These are phyloP conservation scores for Penicillium manginii DNA, from an alignment of 495 filamentous ascomycete genomes.

Conservation along the genomic window DNA sequence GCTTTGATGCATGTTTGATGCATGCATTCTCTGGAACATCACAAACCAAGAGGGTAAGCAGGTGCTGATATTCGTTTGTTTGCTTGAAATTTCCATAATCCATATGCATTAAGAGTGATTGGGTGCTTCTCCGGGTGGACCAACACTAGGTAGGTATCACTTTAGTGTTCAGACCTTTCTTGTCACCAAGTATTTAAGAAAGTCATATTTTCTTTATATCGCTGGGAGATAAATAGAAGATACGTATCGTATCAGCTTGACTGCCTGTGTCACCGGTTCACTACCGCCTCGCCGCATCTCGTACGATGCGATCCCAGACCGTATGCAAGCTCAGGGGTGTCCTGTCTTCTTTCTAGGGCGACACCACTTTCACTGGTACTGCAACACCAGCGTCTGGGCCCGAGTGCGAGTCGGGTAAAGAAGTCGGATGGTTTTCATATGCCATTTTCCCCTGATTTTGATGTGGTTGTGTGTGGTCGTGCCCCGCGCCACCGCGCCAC, in stretches of 20 bases:
- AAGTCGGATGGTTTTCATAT: constrained; percentile 16
- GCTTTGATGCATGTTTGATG: constrained; percentile 8
- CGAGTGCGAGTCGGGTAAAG: constrained; percentile 20
- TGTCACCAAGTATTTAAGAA: no score
- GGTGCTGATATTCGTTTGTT: constrained; percentile 7
- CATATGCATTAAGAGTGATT: constrained; percentile 9
- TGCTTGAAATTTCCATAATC: constrained; percentile 8
- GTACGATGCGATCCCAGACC: constrained; percentile 25
- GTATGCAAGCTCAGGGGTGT: constrained; percentile 25
- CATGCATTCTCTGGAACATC: no score
- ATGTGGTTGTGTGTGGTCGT: constrained; percentile 14
- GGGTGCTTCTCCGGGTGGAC: no score
- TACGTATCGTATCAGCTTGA: no score
- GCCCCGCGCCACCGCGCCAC: no score
- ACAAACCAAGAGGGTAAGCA: constrained; percentile 8
- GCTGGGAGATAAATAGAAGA: no score
- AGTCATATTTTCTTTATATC: no score
- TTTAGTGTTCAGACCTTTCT: no score
- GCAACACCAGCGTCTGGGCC: constrained; percentile 18
- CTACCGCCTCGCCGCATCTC: constrained; percentile 22
- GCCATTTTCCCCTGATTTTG: constrained; percentile 18
- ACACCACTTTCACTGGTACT: constrained; percentile 22
- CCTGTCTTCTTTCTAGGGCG: constrained; percentile 24
- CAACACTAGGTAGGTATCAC: no score
- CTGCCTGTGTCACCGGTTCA: no score